Evolutionary conservation across 2,329 filamentous ascomycete genomes (phyloP), one percentile per base, ranked within the genome.

Genomic region (Aspergillus unguis): DNA sequence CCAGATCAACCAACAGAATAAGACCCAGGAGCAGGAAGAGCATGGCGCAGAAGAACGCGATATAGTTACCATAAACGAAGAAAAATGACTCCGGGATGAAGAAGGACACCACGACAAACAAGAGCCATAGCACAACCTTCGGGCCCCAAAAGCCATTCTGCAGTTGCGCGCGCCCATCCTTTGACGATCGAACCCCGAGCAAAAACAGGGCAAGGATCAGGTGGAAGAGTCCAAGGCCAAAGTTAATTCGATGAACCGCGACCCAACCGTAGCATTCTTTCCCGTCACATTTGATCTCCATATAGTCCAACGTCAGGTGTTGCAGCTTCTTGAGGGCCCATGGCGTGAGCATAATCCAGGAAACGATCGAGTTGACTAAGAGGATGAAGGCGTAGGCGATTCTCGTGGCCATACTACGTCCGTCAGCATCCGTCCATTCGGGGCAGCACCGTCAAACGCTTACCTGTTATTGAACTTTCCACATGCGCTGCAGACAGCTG

Each of bases 111-210:
- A 96, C 89, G 55, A 97, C 85, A 61, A 97, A 83, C 10, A 80
- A 84, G 45, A 96, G 69, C 94, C 94, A 99, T 48, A 85, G 84
- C 55, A 96, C 83, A 53, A 99, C 81, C 76, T 99, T 99, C 42
- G 94, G 94, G 1, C 92, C 94, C 94, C 94, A 99, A 74, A 90
- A 99, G n/a, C 92, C 94, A 75, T 99, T 99, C 69, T 99, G 94
- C 49, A 99, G 82, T 17, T 85, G 82, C 2, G 94, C 92, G 59
- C 94, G 87, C 41, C 88, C 87, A 69, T 95, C 88, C 71, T 89
- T 94, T 26, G 92, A 94, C 44, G 85, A 90, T 48, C 83, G 84
- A 47, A 99, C 91, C 47, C 94, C 94, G 50, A 97, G 79, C 41
- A 99, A 81, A 55, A 96, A 80, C 44, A 90, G 76, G 4, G 90